Conservation (phyloP, 1,139 yeast species). For the Lodderomyces margitis region DNA sequence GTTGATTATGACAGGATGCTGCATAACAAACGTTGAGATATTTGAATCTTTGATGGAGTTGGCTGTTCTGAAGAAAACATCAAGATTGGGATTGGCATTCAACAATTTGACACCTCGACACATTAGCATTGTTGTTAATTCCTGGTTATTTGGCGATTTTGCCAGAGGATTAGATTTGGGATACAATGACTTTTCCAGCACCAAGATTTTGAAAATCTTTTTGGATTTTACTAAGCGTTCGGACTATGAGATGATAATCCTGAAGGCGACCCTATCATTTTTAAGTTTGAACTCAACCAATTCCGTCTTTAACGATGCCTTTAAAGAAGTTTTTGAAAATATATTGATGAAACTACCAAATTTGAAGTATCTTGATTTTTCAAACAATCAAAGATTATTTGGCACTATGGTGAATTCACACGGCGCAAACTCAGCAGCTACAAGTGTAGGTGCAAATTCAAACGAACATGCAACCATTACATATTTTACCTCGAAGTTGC, state of each 20-base stretch:
- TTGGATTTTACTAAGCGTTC: conserved; percentile 22
- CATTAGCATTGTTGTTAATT: conserved; percentile 44
- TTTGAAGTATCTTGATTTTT: conserved; percentile 62
- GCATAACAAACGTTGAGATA: conserved; percentile 52
- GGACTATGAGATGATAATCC: conserved; percentile 19
- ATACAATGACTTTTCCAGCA: conserved; percentile 59
- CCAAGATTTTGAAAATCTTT: conserved; percentile 26
- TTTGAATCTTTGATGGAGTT: conserved; percentile 57
- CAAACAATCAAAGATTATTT: conserved; percentile 62
- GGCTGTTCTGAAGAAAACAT: conserved; percentile 52
- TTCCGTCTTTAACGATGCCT: conserved; percentile 35
- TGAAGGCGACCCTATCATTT: conserved; percentile 46
- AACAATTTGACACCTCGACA: conserved; percentile 56
- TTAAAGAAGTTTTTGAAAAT: conserved; percentile 32
- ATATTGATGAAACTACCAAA: conserved; percentile 44
- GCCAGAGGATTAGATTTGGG: conserved; percentile 67
- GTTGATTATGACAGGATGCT: conserved; percentile 68
- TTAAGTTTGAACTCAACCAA: conserved; percentile 72
- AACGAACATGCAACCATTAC: conserved; percentile 24
- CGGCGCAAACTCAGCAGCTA: neutral
- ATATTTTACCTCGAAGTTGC: conserved; percentile 53
- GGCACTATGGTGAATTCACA: conserved; percentile 19
- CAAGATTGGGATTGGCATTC: conserved; percentile 66
- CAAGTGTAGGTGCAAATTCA: neutral
- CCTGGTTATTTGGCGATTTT: conserved; percentile 35